Evolutionary conservation across 768 basidiomycete genomes (phyloP), one percentile per base, ranked within the genome.

Genomic region (Pisolithus microcarpus): DNA sequence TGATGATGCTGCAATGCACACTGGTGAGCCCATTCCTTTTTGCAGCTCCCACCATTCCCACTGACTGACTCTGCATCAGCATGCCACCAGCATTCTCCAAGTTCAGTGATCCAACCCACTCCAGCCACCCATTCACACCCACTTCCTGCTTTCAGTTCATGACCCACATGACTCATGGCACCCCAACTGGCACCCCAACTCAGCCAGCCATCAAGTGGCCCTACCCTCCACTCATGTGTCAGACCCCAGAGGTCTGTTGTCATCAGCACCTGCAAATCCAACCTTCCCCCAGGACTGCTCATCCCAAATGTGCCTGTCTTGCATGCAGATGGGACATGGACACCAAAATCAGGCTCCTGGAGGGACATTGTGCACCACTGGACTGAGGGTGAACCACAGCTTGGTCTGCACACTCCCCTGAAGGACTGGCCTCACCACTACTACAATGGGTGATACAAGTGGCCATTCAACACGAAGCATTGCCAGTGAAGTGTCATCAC

Each of bases 321-420:
- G 51, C 48, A 53, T 38, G 34, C 39, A 49, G 56, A 59, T 54
- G 52, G 56, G 38, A 55, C 46, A 37, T 43, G 36, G 16, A 56
- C 50, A 30, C 46, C 49, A 21, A 56, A 51, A 49, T 62, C 58
- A 51, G 49, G 54, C 46, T 43, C 36, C 16, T 53, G 55, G 55
- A 45, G 26, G 24, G 47, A 48, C 10, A 48, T 51, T 3, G 45
- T 56, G 37, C 11, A 43, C 13, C 46, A 56, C 38, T 56, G 55
- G 48, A 18, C 19, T 0, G 11, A 28, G 9, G 55, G 52, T 1
- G 52, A 49, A 15, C 55, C 49, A 5, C 3, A 23, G 19, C 47
- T 30, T 8, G 40, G 37, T 30, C 38, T 47, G 9, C 26, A 26
- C 1, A 19, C 21, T 5, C 24, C 52, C 13, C 48, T 56, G 3